A percentile compares a stretch with the other conserved stretches of the same genome.
Evolutionary conservation across 2,329 filamentous ascomycete genomes (phyloP).

Genomic region (Dryadomyces quercus-mongolicae): DNA sequence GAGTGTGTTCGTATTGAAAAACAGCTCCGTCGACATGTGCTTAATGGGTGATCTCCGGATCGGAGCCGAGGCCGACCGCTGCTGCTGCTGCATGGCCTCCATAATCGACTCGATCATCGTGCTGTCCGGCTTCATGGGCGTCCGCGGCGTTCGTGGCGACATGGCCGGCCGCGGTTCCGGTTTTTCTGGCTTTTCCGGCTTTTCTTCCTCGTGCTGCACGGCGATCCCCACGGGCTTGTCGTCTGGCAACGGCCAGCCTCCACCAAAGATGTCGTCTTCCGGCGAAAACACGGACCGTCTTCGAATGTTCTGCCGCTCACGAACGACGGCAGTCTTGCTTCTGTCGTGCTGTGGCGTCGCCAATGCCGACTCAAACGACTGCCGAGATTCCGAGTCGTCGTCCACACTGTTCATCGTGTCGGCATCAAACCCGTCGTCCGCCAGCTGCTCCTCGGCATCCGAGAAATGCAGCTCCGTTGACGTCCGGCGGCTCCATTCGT

Average conservation of each 20-base stretch:
- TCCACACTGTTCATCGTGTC: conserved; percentile 29
- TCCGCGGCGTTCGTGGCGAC: too few species aligned
- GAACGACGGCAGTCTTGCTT: conserved; percentile 38
- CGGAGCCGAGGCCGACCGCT: conserved; percentile 32
- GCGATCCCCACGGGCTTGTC: conserved; percentile 19
- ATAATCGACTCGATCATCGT: conserved; percentile 50
- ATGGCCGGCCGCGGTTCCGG: too few species aligned
- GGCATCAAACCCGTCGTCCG: conserved; percentile 36
- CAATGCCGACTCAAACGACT: conserved; percentile 20
- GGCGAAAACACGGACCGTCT: conserved; percentile 52
- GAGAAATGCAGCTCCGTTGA: conserved; percentile 27
- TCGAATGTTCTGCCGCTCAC: conserved; percentile 38
- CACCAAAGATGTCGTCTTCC: conserved; percentile 54
- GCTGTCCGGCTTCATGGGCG: conserved; percentile 17
- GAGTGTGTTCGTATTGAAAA: conserved; percentile 58
- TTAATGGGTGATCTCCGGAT: conserved; percentile 20
- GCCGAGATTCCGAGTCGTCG: conserved; percentile 24
- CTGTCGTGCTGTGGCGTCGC: not conserved
- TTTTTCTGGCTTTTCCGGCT: conserved; percentile 21
- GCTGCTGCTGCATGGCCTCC: conserved; percentile 45
- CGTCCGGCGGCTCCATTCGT: conserved; percentile 18
- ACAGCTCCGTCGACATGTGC: conserved; percentile 37
- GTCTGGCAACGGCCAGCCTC: conserved; percentile 32
- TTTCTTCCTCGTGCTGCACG: conserved; percentile 19
- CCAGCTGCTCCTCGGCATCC: conserved; percentile 30